Evolutionary conservation across 306 rosid species (phyloP).

Genomic region (Herpetospermum pedunculosum): DNA sequence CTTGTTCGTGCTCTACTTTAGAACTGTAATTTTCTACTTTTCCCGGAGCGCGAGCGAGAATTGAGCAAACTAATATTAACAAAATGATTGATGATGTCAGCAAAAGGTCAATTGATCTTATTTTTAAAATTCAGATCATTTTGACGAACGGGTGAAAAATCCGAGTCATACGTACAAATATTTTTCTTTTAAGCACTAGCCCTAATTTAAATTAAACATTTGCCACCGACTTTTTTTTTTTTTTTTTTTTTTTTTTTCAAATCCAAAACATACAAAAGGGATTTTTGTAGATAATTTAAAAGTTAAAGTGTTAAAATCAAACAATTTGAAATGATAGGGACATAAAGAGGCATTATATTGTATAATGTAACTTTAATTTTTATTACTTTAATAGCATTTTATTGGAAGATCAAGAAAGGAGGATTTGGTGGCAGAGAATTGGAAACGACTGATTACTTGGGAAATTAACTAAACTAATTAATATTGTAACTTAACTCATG

Average conservation of each 20-base stretch:
- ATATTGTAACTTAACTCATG: not conserved
- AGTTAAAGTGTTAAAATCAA: not conserved
- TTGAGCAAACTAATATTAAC: too few species aligned
- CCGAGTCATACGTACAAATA: too few species aligned
- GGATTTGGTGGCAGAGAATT: not conserved
- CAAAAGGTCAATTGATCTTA: too few species aligned
- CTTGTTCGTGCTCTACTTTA: too few species aligned
- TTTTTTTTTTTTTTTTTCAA: not conserved
- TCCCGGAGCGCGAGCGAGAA: too few species aligned
- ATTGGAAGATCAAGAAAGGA: not conserved
- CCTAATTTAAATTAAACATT: too few species aligned
- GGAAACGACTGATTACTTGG: slow-evolving; percentile 27
- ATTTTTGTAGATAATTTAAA: not conserved
- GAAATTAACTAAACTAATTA: not conserved
- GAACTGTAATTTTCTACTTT: too few species aligned
- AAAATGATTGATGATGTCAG: too few species aligned
- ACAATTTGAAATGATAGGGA: not conserved
- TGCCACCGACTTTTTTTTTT: not conserved
- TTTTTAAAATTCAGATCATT: too few species aligned
- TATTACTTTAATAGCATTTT: not conserved
- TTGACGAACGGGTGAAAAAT: too few species aligned
- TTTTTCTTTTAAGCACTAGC: too few species aligned
- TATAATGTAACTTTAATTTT: not conserved
- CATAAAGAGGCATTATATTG: not conserved
- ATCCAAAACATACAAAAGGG: not conserved